Evolutionary conservation across 345 rosid genomes (phyloP).

Genomic region (Fremontodendron californicum): DNA sequence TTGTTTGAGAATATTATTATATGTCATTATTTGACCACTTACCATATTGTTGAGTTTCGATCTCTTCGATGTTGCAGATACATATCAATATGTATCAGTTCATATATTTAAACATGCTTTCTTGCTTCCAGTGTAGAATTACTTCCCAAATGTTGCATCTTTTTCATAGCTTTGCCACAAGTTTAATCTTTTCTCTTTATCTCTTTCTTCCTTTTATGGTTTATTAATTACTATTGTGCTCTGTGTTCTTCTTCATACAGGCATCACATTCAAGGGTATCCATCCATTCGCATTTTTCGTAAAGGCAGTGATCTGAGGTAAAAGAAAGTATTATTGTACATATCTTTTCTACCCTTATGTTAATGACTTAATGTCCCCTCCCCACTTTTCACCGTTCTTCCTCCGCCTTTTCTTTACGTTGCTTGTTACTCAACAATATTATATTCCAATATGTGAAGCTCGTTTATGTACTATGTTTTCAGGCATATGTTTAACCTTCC

Average conservation of each 20-base stretch:
- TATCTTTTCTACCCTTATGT: not conserved
- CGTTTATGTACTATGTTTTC: not conserved
- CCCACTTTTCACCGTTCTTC: not conserved
- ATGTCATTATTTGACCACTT: not conserved
- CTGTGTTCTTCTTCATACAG: slow-evolving; percentile 37
- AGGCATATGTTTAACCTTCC: not conserved
- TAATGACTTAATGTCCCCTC: not conserved
- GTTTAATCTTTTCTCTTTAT: not conserved
- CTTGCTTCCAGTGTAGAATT: not conserved
- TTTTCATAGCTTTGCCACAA: not conserved
- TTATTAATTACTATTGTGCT: not conserved
- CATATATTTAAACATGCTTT: not conserved
- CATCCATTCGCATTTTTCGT: slow-evolving; percentile 96
- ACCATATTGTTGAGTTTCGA: not conserved
- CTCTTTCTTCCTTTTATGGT: not conserved
- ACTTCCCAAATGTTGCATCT: not conserved
- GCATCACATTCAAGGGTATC: slow-evolving; percentile 95
- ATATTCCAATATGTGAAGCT: not conserved
- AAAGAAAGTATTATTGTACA: slow-evolving; percentile 10
- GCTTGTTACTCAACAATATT: not conserved
- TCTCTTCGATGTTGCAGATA: not conserved
- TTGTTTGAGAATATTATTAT: not conserved
- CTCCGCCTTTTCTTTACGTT: not conserved
- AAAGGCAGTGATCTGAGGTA: slow-evolving; percentile 91
- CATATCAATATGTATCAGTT: not conserved